Evolutionary conservation across 345 rosid species (phyloP), one percentile per base, ranked within the genome.

Genomic region (Heritiera fomes): DNA sequence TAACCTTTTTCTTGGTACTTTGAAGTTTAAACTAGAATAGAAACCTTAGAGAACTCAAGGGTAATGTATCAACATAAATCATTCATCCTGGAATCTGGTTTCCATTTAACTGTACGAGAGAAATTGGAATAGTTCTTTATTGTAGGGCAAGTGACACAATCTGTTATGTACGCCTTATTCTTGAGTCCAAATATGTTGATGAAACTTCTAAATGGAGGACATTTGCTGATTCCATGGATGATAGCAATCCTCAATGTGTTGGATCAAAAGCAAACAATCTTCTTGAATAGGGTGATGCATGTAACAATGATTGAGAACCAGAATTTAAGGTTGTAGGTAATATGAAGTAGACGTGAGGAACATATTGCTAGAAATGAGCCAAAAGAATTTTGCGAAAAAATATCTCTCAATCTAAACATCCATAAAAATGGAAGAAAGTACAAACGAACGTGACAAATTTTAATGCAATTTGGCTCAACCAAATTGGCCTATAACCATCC

Each of bases 161-260:
- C 64, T 90, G 89, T 76, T 83, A 86, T 2, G 91, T 85, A 2
- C 88, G 89, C 11, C 84, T 90, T 1, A 82, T 90, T 32, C 78
- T 88, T 61, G 90, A 87, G 80, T 77, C 85, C 6, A 82, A 83
- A 81, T 80, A 77, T 71, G 77, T 87, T 49, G 91, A 90, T 66
- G 87, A 85, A 76, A 84, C 83, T 47, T 83, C 87, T 28, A 90
- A 88, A 81, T 87, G 89, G 90, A 83, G 91, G 6, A 87, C 80
- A 67, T 87, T 88, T 75, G 77, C 86, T 41, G 82, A 80, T 78
- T 85, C 81, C 41, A 76, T 86, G 40, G 67, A 71, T 34, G 87
- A 84, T 45, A 82, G 81, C 67, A 88, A 88, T 80, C 91, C 87
- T 61, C 69, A 68, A 52, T 89, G 87, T 46, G 90, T 90, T 53